Base-by-base conservation (phyloP, 1,284 basidiomycete species). In the Chondrostereum purpureum region DNA sequence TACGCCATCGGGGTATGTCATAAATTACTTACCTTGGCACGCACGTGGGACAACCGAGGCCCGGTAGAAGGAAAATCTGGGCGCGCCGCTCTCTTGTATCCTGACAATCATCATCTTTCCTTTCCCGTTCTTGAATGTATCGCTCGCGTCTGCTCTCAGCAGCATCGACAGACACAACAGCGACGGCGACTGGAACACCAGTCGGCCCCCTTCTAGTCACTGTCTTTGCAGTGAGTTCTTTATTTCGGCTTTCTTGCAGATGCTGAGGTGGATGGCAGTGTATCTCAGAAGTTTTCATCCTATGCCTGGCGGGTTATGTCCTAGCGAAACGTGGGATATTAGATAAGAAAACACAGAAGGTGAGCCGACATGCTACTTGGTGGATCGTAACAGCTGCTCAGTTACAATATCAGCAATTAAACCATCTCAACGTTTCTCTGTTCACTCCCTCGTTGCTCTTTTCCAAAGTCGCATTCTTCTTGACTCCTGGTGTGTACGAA, bases 361-460 rank as follows among this genome's bases (percentile, higher is more conserved):
- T 89, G 57, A 40, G 67, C 67, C 22, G 56, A 20, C 3, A n/a
- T n/a, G 6, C 6, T 24, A 16, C 4, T 27, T 17, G 36, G 24
- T n/a, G 31, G 19, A 19, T 12, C 16, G 20, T 17, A 18, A 20
- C 27, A 22, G 33, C 35, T 35, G 36, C 23, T 49, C n/a, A 47
- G 23, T 41, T 20, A 23, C 51, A 48, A 23, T 21, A 12, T 23
- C 33, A 89, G 84, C 77, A 83, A 77, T 65, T 90, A 17, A 90
- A 89, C 55, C 70, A 76, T 24, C 68, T 92, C 44, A 92, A 92
- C 59, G 78, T 96, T 19, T 88, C 88, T 0, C 76, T 96, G 27
- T 94, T 96, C 67, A 97, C 93, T 0, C 93, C 93, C 0, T 87
- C 88, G 0, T 78, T 97, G 14, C 73, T 96, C 19, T 96, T 96